Conservation (phyloP, 2,329 filamentous ascomycete genomes). For the Golovinomyces cichoracearum region DNA sequence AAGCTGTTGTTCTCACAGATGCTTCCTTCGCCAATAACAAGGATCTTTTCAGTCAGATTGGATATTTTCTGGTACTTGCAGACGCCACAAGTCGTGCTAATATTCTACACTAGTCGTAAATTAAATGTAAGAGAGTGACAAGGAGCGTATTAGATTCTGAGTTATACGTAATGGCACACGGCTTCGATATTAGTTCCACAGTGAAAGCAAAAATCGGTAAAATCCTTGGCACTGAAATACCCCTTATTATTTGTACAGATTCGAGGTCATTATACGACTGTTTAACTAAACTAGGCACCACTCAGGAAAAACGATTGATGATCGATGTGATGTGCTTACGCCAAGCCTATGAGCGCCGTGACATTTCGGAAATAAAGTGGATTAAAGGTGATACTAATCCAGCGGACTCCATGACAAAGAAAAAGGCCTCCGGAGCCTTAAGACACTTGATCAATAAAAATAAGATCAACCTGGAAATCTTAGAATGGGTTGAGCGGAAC, state of each 20-base stretch:
- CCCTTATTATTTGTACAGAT: not conserved
- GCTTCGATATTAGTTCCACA: not conserved
- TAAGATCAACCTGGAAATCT: no score
- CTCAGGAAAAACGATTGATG: not conserved
- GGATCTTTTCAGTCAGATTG: not conserved
- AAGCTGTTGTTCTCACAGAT: conserved; percentile 1
- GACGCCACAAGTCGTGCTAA: not conserved
- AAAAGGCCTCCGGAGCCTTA: no score
- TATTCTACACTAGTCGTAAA: not conserved
- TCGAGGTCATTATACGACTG: not conserved
- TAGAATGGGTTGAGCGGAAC: no score
- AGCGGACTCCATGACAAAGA: not conserved
- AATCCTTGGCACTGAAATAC: not conserved
- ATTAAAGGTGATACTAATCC: conserved; percentile 1
- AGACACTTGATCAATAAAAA: no score
- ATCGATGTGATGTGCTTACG: not conserved
- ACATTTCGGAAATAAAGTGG: not conserved
- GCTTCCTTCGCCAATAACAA: conserved; percentile 1
- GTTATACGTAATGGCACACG: not conserved
- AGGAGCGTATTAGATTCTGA: not conserved
- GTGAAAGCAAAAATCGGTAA: not conserved
- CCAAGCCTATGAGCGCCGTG: not conserved
- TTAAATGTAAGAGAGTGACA: conserved; percentile 1
- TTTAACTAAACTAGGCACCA: not conserved
- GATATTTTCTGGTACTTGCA: not conserved